These are phyloP conservation scores for Tetrapisispora nanseiensis DNA, from an alignment of 805 yeast species.

Conservation along the genomic window DNA sequence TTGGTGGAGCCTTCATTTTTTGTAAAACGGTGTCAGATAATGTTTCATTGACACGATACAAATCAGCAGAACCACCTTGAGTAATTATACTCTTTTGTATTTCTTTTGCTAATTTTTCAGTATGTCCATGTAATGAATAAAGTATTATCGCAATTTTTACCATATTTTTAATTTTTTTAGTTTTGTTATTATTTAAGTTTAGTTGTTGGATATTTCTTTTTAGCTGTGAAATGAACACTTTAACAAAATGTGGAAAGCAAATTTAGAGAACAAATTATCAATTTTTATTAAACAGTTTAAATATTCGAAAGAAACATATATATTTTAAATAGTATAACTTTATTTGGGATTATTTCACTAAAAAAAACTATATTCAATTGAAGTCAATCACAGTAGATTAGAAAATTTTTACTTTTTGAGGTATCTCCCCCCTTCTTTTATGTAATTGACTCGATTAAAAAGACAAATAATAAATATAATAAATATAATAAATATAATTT, in stretches of 20 bases:
- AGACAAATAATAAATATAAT: no score
- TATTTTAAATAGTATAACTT: no score
- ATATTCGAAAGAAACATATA: no score
- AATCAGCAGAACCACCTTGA: constrained; percentile 60
- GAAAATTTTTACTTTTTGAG: no score
- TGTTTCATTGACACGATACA: constrained; percentile 74
- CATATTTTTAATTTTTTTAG: constrained; percentile 16
- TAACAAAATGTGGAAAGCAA: not conserved
- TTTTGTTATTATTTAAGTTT: not conserved
- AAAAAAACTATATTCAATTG: no score
- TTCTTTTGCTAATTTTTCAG: constrained; percentile 56
- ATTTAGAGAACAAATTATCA: no score
- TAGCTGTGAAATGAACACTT: not conserved
- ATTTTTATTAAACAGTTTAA: no score
- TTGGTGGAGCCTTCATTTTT: constrained; percentile 58
- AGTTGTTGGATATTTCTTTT: no score
- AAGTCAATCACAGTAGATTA: no score
- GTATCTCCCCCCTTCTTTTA: no score
- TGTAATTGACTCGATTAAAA: no score
- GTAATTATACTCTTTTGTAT: constrained; percentile 59
- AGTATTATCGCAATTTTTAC: constrained; percentile 41
- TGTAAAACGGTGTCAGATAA: constrained; percentile 49
- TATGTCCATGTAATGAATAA: constrained; percentile 77
- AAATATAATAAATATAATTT: not conserved
- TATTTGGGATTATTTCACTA: no score